These are phyloP conservation scores for Elsinoe australis DNA, from an alignment of 2,329 filamentous ascomycete genomes.

Conservation along the genomic window DNA sequence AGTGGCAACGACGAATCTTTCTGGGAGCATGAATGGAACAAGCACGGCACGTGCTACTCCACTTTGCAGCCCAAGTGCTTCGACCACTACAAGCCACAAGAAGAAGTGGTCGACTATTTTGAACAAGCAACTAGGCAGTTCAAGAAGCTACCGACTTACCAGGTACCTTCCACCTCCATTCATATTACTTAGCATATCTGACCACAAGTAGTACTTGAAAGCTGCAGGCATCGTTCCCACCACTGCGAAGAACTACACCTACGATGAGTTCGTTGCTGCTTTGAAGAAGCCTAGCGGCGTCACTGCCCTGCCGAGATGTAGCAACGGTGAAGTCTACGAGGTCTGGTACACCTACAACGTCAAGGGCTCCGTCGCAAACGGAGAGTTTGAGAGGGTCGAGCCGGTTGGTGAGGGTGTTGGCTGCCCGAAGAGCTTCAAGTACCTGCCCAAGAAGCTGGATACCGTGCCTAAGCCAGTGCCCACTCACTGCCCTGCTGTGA, in stretches of 20 bases:
- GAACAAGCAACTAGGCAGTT: constrained; percentile 22
- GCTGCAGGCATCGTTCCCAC: constrained; percentile 53
- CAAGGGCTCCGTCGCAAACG: constrained; percentile 49
- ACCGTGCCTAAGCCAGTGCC: neutral
- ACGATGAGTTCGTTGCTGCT: constrained; percentile 49
- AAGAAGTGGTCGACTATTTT: constrained; percentile 25
- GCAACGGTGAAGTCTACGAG: constrained; percentile 40
- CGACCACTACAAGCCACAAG: constrained; percentile 20
- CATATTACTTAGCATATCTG: no score
- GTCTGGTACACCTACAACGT: constrained; percentile 56
- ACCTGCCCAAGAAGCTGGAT: constrained; percentile 45
- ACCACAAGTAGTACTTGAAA: constrained; percentile 42
- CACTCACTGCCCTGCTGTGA: neutral
- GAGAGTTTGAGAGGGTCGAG: constrained; percentile 49
- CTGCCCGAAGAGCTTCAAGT: constrained; percentile 55
- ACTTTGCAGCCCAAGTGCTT: constrained; percentile 25
- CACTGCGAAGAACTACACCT: constrained; percentile 48
- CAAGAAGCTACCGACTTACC: constrained; percentile 22
- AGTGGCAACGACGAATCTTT: constrained; percentile 23
- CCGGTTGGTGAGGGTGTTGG: constrained; percentile 51
- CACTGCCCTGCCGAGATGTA: constrained; percentile 54
- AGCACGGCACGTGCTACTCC: constrained; percentile 26
- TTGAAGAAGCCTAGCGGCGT: constrained; percentile 43
- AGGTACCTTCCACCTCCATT: constrained; percentile 17
- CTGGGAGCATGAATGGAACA: constrained; percentile 24